A percentile compares a stretch with the other conserved stretches of the same genome.
These are phyloP conservation scores for Lyophyllum atratum DNA, from an alignment of 768 basidiomycete species.

Conservation along the genomic window DNA sequence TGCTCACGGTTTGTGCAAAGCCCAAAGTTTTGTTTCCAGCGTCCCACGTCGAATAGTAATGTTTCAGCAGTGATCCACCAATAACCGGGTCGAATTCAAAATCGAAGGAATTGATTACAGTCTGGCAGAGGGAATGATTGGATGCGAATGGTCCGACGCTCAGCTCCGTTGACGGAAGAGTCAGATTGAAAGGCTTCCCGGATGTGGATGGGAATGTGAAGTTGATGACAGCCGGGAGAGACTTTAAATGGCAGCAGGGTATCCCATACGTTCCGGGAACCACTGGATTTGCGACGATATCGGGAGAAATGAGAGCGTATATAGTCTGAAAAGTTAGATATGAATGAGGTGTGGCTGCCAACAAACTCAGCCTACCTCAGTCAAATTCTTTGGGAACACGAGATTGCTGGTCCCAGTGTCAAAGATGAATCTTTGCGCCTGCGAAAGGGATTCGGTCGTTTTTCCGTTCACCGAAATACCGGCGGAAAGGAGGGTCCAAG, in stretches of 20 bases:
- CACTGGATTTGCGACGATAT: constrained; percentile 49
- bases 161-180: constrained; percentile 55
- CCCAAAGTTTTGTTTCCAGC: constrained; percentile 49
- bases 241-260: constrained; percentile 44
- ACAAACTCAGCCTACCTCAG: constrained; percentile 33
- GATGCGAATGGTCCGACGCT: constrained; percentile 56
- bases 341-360: neutral
- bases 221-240: constrained; percentile 51
- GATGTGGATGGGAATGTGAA: constrained; percentile 50
- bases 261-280: constrained; percentile 59
- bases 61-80: constrained; percentile 53
- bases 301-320: constrained; percentile 55
- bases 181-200: constrained; percentile 53
- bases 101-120: constrained; percentile 57
- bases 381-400: constrained; percentile 46
- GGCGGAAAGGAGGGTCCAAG: constrained; percentile 48
- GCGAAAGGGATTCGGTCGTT: constrained; percentile 41
- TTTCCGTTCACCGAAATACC: constrained; percentile 52
- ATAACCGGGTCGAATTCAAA: constrained; percentile 47
- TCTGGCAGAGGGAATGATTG: constrained; percentile 52
- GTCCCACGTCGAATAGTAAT: constrained; percentile 62
- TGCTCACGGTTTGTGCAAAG: constrained; percentile 35
- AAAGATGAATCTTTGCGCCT: constrained; percentile 46
- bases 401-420: constrained; percentile 61
- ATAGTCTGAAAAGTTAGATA: constrained; percentile 38